A percentile compares a stretch with the other conserved stretches of the same genome.
Evolutionary conservation across 768 basidiomycete genomes (phyloP).

Genomic region (Lentinula guzmanii): DNA sequence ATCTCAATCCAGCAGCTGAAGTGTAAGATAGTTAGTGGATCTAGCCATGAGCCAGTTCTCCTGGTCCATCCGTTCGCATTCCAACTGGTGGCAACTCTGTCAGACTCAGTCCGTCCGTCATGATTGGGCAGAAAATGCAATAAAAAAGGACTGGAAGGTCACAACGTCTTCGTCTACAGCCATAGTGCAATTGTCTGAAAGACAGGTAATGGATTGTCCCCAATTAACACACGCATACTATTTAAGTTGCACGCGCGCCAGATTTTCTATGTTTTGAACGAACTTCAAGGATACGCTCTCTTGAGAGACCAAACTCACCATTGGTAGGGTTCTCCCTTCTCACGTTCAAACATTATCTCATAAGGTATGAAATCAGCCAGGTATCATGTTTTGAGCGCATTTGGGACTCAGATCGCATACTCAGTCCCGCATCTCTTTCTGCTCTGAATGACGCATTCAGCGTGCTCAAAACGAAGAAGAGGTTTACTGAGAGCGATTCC

Average conservation of each 20-base stretch:
- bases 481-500: constrained; percentile 13
- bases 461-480: constrained; percentile 10
- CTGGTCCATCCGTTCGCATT: constrained; percentile 30
- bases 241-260: constrained; percentile 10
- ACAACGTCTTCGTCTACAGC: constrained; percentile 26
- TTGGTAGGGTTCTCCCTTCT: constrained; percentile 25
- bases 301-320: constrained; percentile 29
- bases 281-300: constrained; percentile 37
- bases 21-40: constrained; percentile 32
- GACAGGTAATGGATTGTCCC: constrained; percentile 28
- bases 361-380: constrained; percentile 26
- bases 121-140: constrained; percentile 26
- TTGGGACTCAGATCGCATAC: constrained; percentile 34
- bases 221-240: neutral
- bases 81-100: constrained; percentile 34
- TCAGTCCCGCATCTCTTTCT: constrained; percentile 11
- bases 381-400: constrained; percentile 54
- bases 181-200: constrained; percentile 27
- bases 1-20: neutral
- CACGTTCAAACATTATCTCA: neutral
- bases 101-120: constrained; percentile 18
- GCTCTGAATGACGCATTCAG: constrained; percentile 18
- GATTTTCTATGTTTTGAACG: constrained; percentile 44
- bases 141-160: constrained; percentile 23
- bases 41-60: constrained; percentile 46